A percentile compares a stretch with the other conserved stretches of the same genome.
Conservation (phyloP, 169 alveolate genomes). For the Plasmodium adleri region DNA sequence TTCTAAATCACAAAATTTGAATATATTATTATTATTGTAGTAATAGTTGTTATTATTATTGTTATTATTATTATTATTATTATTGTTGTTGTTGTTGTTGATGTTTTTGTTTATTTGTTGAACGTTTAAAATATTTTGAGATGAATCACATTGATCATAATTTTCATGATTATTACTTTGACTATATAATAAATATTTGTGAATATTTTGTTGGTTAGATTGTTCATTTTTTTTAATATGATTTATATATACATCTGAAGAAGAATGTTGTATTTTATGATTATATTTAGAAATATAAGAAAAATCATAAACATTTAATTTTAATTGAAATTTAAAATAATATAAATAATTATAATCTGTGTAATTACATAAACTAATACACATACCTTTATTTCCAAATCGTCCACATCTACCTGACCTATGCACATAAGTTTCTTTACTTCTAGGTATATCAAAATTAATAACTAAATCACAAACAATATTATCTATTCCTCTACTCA, state of each 20-base stretch:
- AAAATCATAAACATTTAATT: constrained; percentile 32
- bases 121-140: too few relatives aligned
- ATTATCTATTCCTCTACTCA: constrained; percentile 93
- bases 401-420: constrained; percentile 93
- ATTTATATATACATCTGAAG: neutral
- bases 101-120: neutral
- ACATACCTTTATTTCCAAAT: constrained; percentile 88
- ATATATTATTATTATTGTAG: neutral
- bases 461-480: constrained; percentile 91
- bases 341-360: constrained; percentile 51
- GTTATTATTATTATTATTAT: neutral
- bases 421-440: constrained; percentile 90
- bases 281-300: constrained; percentile 12
- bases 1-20: neutral
- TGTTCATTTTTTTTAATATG: too few relatives aligned
- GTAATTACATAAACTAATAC: constrained; percentile 84
- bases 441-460: constrained; percentile 90
- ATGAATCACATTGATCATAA: too few relatives aligned
- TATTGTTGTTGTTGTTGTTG: neutral
- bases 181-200: neutral
- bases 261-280: neutral
- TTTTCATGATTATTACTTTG: too few relatives aligned
- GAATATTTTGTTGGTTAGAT: neutral
- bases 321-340: constrained; percentile 41
- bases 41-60: neutral